Percentiles rank a stretch among this genome's conserved stretches.
These are phyloP conservation scores for Carex scoparia DNA, from an alignment of 176 grass and related monocot species.

Conservation along the genomic window DNA sequence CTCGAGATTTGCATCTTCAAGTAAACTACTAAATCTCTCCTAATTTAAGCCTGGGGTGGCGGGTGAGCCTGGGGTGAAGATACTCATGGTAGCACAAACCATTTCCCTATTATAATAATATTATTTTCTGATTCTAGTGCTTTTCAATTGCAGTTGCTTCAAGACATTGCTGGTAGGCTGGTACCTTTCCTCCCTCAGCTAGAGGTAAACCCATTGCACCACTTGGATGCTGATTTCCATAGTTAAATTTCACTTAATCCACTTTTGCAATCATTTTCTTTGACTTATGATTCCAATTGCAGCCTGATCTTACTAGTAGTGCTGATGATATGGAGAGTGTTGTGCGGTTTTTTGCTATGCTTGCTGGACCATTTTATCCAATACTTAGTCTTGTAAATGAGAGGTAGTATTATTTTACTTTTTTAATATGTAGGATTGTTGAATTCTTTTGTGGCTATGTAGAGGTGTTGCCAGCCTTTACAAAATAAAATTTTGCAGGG, in stretches of 20 bases:
- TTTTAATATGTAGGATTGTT: conserved; percentile 3
- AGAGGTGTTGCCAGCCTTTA: conserved; percentile 23
- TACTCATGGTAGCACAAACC: not conserved
- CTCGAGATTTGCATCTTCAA: conserved; percentile 83
- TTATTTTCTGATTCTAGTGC: conserved; percentile 17
- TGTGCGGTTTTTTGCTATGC: conserved; percentile 66
- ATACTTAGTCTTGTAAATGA: conserved; percentile 79
- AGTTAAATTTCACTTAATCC: conserved; percentile 4
- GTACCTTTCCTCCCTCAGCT: conserved; percentile 73
- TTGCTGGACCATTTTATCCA: conserved; percentile 91
- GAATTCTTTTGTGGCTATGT: not conserved
- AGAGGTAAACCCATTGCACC: conserved; percentile 44
- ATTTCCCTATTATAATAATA: not conserved
- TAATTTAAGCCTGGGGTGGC: not conserved
- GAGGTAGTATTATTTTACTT: conserved; percentile 46
- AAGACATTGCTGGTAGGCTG: conserved; percentile 65
- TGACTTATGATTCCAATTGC: conserved; percentile 31
- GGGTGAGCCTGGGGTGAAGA: not conserved
- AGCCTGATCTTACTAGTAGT: conserved; percentile 74
- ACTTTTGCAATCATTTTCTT: conserved; percentile 2
- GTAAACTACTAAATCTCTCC: conserved; percentile 28
- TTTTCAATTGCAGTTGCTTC: conserved; percentile 63
- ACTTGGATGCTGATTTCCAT: conserved; percentile 2
- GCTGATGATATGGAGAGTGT: conserved; percentile 56
- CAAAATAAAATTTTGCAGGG: conserved; percentile 51